These are phyloP conservation scores for Candida xiaguanensis DNA, from an alignment of 805 yeast genomes.

Conservation along the genomic window DNA sequence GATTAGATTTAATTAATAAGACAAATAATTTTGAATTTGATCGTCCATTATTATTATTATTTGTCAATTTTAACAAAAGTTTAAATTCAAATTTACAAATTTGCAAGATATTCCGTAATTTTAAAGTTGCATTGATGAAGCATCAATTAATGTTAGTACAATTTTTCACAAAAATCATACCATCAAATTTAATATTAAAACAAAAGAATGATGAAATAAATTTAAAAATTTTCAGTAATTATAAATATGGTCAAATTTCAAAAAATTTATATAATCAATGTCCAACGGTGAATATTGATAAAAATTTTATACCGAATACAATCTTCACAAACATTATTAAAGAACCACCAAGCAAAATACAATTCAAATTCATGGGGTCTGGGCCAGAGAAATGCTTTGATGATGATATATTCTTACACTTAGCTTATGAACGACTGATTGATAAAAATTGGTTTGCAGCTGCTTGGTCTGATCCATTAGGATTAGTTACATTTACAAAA, in stretches of 20 bases:
- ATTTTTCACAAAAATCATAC: conserved; percentile 35
- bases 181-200: conserved; percentile 24
- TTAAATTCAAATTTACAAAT: conserved; percentile 46
- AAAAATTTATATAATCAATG: conserved; percentile 57
- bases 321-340: conserved; percentile 32
- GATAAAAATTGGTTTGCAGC: conserved; percentile 84
- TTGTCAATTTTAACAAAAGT: conserved; percentile 42
- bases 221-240: conserved; percentile 27
- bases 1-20: conserved; percentile 36
- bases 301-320: conserved; percentile 10
- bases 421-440: conserved; percentile 78
- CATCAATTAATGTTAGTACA: conserved; percentile 40
- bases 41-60: conserved; percentile 48
- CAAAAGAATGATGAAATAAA: conserved; percentile 13
- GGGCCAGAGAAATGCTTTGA: conserved; percentile 21
- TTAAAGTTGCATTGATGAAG: conserved; percentile 33
- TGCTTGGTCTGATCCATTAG: conserved; percentile 87
- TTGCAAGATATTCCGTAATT: conserved; percentile 44
- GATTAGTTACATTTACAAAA: conserved; percentile 55
- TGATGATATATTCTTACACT: conserved; percentile 78
- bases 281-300: conserved; percentile 25
- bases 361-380: conserved; percentile 30
- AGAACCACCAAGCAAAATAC: conserved; percentile 34
- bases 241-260: conserved; percentile 42
- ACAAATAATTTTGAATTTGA: conserved; percentile 41